Percentiles rank a stretch among this genome's conserved stretches.
phyloP scores from a whole-genome alignment of 148 eudicot genomes.

The Cornus kousa region DNA sequence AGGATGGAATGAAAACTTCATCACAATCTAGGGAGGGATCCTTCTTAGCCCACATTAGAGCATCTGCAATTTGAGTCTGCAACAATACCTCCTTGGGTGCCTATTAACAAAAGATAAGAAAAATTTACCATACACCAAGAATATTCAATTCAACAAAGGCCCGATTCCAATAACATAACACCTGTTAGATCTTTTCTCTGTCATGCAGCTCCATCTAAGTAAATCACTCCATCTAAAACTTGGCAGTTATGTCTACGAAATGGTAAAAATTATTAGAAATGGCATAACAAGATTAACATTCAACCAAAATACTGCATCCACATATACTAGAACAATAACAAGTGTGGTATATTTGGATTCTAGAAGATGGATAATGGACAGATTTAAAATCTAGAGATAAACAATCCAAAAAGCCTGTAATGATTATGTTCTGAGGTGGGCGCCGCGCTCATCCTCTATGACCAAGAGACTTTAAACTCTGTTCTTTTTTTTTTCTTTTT shows the following conservation, averaged over 20 bases:
- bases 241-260: neutral
- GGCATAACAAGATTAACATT: too few species aligned
- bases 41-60: constrained; percentile 42
- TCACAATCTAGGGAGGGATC: constrained; percentile 24
- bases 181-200: too few species aligned
- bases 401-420: too few species aligned
- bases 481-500: too few species aligned
- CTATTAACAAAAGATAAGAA: constrained; percentile 18
- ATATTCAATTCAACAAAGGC: too few species aligned
- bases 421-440: too few species aligned
- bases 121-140: neutral
- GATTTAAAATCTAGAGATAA: too few species aligned
- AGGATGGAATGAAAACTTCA: constrained; percentile 35
- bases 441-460: too few species aligned
- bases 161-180: too few species aligned
- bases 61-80: constrained; percentile 42
- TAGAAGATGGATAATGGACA: neutral
- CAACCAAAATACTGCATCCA: neutral
- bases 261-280: neutral
- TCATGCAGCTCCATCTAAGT: too few species aligned
- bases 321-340: neutral
- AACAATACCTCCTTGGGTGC: constrained; percentile 43
- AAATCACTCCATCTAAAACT: too few species aligned
- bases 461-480: too few species aligned
- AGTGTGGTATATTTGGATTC: neutral